Evolutionary conservation across 2,329 filamentous ascomycete genomes (phyloP).

Genomic region (Bipolaris cookei): DNA sequence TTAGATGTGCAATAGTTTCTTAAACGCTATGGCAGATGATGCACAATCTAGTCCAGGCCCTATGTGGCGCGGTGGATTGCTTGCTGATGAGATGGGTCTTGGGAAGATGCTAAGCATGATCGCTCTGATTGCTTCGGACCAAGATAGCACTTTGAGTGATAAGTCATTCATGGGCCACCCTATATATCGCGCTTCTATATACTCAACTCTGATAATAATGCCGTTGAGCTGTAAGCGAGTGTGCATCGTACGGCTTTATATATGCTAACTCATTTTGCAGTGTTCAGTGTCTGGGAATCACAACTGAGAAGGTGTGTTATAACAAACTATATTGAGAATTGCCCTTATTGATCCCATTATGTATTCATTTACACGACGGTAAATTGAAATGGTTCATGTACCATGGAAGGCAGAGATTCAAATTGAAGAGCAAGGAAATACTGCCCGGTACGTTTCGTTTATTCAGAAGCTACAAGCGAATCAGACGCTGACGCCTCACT

Average conservation of each 20-base stretch:
- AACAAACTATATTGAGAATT: neutral
- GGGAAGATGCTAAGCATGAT: conserved; percentile 28
- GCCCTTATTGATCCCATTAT: neutral
- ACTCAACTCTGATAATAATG: neutral
- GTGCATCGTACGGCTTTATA: neutral
- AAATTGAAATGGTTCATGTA: neutral
- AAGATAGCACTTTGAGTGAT: neutral
- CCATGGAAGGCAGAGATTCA: neutral
- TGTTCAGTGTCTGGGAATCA: neutral
- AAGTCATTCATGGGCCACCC: neutral
- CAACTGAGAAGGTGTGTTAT: neutral
- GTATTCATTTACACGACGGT: neutral
- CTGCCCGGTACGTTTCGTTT: neutral
- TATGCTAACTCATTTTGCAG: neutral
- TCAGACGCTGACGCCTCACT: neutral
- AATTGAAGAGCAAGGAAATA: neutral
- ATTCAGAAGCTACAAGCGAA: neutral
- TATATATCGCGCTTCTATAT: neutral
- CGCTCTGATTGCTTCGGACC: conserved; percentile 10
- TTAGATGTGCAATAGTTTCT: neutral
- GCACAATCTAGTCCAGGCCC: neutral
- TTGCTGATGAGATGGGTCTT: conserved; percentile 26
- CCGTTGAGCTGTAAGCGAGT: neutral
- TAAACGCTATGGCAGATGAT: neutral
- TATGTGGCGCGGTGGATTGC: conserved; percentile 7